Conservation (phyloP, 1,139 yeast species). For the Lodderomyces elongisporus region DNA sequence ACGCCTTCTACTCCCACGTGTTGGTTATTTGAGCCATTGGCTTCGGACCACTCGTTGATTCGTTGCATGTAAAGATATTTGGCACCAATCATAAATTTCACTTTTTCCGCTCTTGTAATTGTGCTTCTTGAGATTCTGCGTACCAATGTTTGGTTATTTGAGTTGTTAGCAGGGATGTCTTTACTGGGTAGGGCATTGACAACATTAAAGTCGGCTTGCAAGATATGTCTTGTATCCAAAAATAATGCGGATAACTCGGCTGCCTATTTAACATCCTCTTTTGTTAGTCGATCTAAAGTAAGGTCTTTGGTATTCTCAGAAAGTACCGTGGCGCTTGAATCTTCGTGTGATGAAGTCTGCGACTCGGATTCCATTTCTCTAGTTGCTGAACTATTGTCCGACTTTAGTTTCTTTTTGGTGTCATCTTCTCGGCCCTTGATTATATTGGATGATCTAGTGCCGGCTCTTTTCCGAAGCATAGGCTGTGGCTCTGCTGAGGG, state of each 20-base stretch:
- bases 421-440: too few species aligned
- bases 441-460: too few species aligned
- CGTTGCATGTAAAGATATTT: slow-evolving; percentile 48
- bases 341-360: too few species aligned
- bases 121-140: slow-evolving; percentile 32
- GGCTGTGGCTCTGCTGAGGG: too few species aligned
- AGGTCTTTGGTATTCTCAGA: slow-evolving; percentile 39
- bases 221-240: slow-evolving; percentile 38
- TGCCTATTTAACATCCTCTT: slow-evolving; percentile 29
- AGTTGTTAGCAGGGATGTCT: slow-evolving; percentile 12
- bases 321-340: slow-evolving; percentile 11
- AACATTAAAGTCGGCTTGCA: slow-evolving; percentile 40
- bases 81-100: slow-evolving; percentile 45
- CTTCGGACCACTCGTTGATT: slow-evolving; percentile 21
- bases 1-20: slow-evolving; percentile 57
- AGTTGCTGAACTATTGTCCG: too few species aligned
- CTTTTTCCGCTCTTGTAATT: slow-evolving; percentile 48
- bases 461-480: too few species aligned
- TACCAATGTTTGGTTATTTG: neutral
- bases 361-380: too few species aligned
- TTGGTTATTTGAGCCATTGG: slow-evolving; percentile 11
- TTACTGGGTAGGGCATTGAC: slow-evolving; percentile 19
- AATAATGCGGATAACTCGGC: slow-evolving; percentile 40
- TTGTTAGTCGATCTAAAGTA: slow-evolving; percentile 4
- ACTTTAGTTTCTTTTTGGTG: too few species aligned